Conservation (phyloP, 805 yeast genomes). For the Cephaloascus fragrans region DNA sequence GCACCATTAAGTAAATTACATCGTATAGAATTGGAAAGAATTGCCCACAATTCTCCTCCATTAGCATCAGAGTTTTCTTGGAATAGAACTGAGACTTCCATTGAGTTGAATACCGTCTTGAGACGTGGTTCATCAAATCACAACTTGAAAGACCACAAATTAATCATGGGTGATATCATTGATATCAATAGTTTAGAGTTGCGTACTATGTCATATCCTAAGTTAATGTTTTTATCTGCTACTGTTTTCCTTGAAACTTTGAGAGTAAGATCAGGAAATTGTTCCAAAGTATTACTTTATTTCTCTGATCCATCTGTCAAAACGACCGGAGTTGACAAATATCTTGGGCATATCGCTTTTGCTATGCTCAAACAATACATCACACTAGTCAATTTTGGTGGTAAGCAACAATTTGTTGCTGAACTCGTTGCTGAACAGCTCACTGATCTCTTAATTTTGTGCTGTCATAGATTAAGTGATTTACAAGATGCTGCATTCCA, state of each 20-base stretch:
- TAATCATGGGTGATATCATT: conserved; percentile 40
- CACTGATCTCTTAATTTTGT: conserved; percentile 51
- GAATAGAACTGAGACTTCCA: conserved; percentile 80
- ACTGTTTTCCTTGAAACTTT: conserved; percentile 69
- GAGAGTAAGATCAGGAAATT: conserved; percentile 71
- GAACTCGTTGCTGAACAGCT: conserved; percentile 57
- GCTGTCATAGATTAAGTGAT: conserved; percentile 70
- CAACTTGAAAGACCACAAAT: conserved; percentile 68
- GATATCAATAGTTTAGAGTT: conserved; percentile 44
- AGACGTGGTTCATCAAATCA: conserved; percentile 83
- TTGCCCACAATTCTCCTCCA: conserved; percentile 85
- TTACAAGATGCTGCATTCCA: conserved; percentile 74
- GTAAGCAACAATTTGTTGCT: conserved; percentile 44
- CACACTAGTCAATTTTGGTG: conserved; percentile 39
- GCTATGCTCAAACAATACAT: conserved; percentile 50
- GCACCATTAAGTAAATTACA: conserved; percentile 45
- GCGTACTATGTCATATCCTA: conserved; percentile 55
- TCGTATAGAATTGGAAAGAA: conserved; percentile 41
- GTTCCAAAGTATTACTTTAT: conserved; percentile 68
- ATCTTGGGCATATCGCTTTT: conserved; percentile 55
- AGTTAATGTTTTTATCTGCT: conserved; percentile 81
- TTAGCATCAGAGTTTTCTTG: conserved; percentile 74
- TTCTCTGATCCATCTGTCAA: conserved; percentile 79
- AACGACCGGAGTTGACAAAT: conserved; percentile 57
- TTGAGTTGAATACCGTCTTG: conserved; percentile 84